Evolutionary conservation across 805 yeast genomes (phyloP).

Genomic region (Candida boleticola): DNA sequence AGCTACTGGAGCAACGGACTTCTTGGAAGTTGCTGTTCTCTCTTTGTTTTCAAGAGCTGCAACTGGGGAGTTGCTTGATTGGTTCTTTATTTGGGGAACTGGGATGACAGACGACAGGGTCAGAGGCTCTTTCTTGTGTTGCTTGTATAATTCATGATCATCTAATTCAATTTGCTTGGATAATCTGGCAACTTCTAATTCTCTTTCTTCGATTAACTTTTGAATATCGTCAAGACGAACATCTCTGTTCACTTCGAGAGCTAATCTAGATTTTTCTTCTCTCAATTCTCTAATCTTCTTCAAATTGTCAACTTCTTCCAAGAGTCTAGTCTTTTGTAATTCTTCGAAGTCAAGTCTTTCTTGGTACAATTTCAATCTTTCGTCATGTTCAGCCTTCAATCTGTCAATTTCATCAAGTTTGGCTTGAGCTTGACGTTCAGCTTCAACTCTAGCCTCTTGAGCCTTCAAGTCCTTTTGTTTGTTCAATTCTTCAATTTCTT

Average conservation of each 20-base stretch:
- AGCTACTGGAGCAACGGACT: constrained; percentile 1
- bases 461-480: constrained; percentile 18
- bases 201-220: constrained; percentile 30
- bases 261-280: constrained; percentile 34
- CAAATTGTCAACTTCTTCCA: constrained; percentile 39
- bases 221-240: constrained; percentile 23
- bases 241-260: constrained; percentile 19
- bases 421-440: constrained; percentile 27
- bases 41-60: constrained; percentile 6
- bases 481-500: constrained; percentile 31
- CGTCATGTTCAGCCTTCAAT: constrained; percentile 34
- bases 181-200: constrained; percentile 30
- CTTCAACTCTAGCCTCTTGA: constrained; percentile 25
- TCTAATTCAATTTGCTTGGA: constrained; percentile 32
- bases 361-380: constrained; percentile 26
- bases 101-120: background rate
- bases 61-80: constrained; percentile 3
- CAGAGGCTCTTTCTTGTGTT: constrained; percentile 5
- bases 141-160: constrained; percentile 22
- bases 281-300: constrained; percentile 38
- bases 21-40: constrained; percentile 4
- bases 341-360: constrained; percentile 34
- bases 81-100: background rate
- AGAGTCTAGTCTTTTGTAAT: constrained; percentile 34
- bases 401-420: constrained; percentile 32